Evolutionary conservation across 2,329 filamentous ascomycete species (phyloP).

Genomic region (Talaromyces atroroseus): DNA sequence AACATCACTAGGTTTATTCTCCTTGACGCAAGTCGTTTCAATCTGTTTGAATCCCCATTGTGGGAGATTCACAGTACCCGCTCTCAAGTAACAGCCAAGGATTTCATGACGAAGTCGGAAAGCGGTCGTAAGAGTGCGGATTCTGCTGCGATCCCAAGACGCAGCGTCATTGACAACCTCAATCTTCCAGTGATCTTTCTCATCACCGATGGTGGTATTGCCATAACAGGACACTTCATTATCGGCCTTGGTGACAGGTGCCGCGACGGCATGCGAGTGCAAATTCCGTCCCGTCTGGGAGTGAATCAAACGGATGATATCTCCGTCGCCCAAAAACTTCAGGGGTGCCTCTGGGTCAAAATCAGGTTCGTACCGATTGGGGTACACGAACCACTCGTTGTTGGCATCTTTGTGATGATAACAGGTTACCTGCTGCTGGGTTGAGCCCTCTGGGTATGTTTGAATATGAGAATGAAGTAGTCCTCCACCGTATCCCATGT

Average conservation of each 20-base stretch:
- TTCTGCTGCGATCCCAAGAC: conserved; percentile 73
- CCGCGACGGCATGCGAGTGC: conserved; percentile 85
- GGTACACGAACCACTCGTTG: conserved; percentile 99
- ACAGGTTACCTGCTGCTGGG: conserved; percentile 95
- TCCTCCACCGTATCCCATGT: conserved; percentile 98
- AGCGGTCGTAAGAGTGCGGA: conserved; percentile 86
- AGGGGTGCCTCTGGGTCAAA: conserved; percentile 68
- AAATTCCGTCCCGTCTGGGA: conserved; percentile 94
- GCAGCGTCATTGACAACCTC: conserved; percentile 89
- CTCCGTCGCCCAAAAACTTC: conserved; percentile 69
- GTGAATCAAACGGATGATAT: conserved; percentile 81
- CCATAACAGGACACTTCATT: conserved; percentile 94
- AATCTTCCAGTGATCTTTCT: conserved; percentile 95
- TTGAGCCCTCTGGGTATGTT: conserved; percentile 88
- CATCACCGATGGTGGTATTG: conserved; percentile 89
- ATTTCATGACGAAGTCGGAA: conserved; percentile 81
- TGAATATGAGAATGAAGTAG: conserved; percentile 94
- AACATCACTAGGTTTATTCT: conserved; percentile 83
- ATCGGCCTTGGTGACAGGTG: conserved; percentile 82
- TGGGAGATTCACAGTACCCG: conserved; percentile 90
- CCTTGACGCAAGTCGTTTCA: conserved; percentile 89
- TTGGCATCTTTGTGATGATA: conserved; percentile 99
- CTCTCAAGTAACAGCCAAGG: conserved; percentile 87
- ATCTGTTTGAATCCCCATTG: conserved; percentile 99
- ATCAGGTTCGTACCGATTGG: conserved; percentile 71